Percentiles rank a stretch among this genome's conserved stretches.
Evolutionary conservation across 2,329 filamentous ascomycete genomes (phyloP).

Genomic region (Trichocomaceae sp.): DNA sequence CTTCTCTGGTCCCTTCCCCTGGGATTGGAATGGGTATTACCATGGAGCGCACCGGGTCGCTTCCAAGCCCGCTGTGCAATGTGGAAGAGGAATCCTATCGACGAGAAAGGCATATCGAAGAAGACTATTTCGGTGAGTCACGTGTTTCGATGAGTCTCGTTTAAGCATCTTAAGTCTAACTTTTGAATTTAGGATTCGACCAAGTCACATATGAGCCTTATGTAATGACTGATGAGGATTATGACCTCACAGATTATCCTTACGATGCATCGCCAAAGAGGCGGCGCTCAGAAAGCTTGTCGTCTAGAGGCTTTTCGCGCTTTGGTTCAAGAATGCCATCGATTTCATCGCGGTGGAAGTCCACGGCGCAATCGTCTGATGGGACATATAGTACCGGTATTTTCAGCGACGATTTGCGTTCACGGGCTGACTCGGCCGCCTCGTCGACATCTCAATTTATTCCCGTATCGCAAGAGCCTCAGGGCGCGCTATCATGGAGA

Average conservation of each 20-base stretch:
- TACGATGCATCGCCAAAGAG: constrained; percentile 31
- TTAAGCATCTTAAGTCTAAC: constrained; percentile 8
- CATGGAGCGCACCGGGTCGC: constrained; percentile 43
- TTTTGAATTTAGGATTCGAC: constrained; percentile 3
- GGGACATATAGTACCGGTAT: constrained; percentile 21
- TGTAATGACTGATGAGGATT: constrained; percentile 4
- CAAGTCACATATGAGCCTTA: constrained; percentile 8
- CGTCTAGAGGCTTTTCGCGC: constrained; percentile 53
- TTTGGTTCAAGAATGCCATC: constrained; percentile 65
- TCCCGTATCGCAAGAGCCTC: constrained; percentile 34
- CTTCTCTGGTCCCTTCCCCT: constrained; percentile 62
- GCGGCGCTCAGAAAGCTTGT: constrained; percentile 46
- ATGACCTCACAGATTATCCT: constrained; percentile 7
- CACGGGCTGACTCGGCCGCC: constrained; percentile 39
- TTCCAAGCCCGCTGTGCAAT: constrained; percentile 66
- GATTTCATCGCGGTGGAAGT: constrained; percentile 49
- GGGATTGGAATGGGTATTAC: constrained; percentile 43
- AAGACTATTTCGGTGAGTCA: constrained; percentile 67
- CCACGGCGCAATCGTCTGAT: constrained; percentile 21
- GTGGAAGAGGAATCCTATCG: constrained; percentile 79
- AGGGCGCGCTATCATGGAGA: constrained; percentile 43
- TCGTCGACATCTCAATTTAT: constrained; percentile 25
- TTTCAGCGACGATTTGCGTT: constrained; percentile 29
- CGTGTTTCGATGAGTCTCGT: constrained; percentile 10
- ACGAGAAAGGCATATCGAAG: constrained; percentile 48